These are phyloP conservation scores for Colletotrichum horii DNA, from an alignment of 2,329 filamentous ascomycete genomes.

Conservation along the genomic window DNA sequence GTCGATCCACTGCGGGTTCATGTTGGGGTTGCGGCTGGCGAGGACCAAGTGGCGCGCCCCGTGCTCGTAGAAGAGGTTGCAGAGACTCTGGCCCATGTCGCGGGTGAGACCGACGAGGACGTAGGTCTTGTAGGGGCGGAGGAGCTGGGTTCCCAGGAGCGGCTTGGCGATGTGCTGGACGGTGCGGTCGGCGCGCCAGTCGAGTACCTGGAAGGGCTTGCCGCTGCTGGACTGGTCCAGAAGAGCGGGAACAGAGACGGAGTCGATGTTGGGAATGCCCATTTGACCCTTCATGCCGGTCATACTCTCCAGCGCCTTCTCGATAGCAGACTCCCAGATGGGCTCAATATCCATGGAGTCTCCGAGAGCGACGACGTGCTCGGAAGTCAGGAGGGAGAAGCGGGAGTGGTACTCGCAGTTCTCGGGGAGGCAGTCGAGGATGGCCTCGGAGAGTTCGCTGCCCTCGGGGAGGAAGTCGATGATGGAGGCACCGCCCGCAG, in stretches of 20 bases:
- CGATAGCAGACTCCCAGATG: constrained; percentile 27
- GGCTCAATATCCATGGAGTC: constrained; percentile 13
- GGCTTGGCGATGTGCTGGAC: constrained; percentile 29
- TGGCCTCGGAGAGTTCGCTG: constrained; percentile 28
- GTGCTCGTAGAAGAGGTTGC: constrained; percentile 37
- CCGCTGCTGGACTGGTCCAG: constrained; percentile 12
- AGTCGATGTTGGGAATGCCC: not conserved
- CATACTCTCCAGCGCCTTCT: constrained; percentile 19
- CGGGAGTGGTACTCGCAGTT: constrained; percentile 30
- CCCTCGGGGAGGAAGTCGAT: constrained; percentile 36
- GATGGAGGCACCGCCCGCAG: constrained; percentile 25
- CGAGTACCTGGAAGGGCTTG: constrained; percentile 36
- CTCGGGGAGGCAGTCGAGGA: constrained; percentile 28
- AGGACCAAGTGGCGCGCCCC: constrained; percentile 40
- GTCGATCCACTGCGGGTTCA: constrained; percentile 24
- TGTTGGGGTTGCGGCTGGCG: constrained; percentile 38
- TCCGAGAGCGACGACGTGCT: not conserved
- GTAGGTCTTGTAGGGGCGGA: constrained; percentile 37
- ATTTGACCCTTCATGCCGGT: not conserved
- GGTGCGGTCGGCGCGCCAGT: constrained; percentile 42
- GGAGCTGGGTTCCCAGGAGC: constrained; percentile 24
- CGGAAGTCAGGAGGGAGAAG: constrained; percentile 19
- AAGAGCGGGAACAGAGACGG: constrained; percentile 30
- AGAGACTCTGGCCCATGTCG: constrained; percentile 38
- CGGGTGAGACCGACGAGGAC: constrained; percentile 35